phyloP scores from a whole-genome alignment of 2,329 filamentous ascomycete species.

The Diaporthe citrichinensis region DNA sequence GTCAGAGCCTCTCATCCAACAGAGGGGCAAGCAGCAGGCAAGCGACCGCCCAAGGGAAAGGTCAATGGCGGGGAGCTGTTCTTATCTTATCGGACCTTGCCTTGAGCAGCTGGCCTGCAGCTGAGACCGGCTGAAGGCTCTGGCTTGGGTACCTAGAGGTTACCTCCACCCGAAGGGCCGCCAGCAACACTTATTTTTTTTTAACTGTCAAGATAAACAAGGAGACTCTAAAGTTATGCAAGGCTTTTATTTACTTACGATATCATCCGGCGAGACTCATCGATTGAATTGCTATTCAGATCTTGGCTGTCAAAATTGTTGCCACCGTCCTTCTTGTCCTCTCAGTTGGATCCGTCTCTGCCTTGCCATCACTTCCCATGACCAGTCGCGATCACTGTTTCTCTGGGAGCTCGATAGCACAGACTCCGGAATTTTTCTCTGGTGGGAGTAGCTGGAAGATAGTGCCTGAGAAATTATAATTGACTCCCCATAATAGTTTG shows the following conservation, averaged over 20 bases:
- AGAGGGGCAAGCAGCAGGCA: neutral
- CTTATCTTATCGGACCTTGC: constrained; percentile 21
- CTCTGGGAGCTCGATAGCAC: neutral
- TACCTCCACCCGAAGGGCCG: neutral
- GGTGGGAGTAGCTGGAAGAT: no score
- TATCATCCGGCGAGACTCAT: no score
- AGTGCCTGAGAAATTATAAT: no score
- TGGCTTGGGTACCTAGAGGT: neutral
- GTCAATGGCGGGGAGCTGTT: neutral
- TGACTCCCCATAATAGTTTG: no score
- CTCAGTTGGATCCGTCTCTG: neutral
- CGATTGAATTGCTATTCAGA: neutral
- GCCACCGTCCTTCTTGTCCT: neutral
- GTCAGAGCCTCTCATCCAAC: neutral
- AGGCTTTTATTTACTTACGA: no score
- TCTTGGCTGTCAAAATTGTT: neutral
- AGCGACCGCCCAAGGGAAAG: neutral
- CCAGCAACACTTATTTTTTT: neutral
- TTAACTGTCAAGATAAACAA: neutral
- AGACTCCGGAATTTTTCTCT: neutral
- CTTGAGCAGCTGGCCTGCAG: constrained; percentile 17
- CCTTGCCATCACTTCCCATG: neutral
- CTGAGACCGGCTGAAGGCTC: constrained; percentile 18
- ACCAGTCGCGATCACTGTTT: neutral
- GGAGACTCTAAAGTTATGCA: neutral